phyloP scores from a whole-genome alignment of 139 green algal genomes.

The Tetradesmus lagerheimii region DNA sequence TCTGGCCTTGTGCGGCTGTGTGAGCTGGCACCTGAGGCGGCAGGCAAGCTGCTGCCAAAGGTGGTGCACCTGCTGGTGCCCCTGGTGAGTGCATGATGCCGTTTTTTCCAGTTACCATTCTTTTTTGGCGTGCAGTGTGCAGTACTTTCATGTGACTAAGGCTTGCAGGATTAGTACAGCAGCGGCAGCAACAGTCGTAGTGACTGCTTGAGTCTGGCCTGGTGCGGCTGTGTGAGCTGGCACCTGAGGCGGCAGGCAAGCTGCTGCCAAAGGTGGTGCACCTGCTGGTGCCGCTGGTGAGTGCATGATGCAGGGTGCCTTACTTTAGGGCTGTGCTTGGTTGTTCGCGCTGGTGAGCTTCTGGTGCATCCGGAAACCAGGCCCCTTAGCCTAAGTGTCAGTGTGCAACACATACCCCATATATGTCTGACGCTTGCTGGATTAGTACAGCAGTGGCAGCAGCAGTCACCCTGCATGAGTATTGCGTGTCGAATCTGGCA shows the following conservation, averaged over 20 bases:
- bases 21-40: conserved; percentile 55
- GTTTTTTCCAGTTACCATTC: not conserved
- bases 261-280: conserved; percentile 56
- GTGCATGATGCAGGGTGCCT: not conserved
- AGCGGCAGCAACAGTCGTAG: too few species aligned
- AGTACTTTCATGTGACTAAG: not conserved
- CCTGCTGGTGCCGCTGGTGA: conserved; percentile 67
- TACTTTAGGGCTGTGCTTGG: too few species aligned
- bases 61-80: conserved; percentile 75
- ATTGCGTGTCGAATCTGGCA: not conserved
- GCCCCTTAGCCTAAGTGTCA: too few species aligned
- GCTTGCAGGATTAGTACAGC: not conserved
- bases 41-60: conserved; percentile 64
- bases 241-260: not conserved
- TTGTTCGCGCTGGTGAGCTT: too few species aligned
- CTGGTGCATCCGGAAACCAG: too few species aligned
- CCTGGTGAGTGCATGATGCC: conserved; percentile 19
- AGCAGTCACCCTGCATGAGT: too few species aligned
- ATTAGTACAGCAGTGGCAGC: not conserved
- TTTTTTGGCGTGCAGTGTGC: not conserved
- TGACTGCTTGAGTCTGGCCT: not conserved
- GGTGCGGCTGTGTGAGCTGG: conserved; percentile 53
- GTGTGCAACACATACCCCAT: too few species aligned
- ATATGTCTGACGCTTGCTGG: not conserved
- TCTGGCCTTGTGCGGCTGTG: conserved; percentile 61